These are phyloP conservation scores for Solanum verrucosum DNA, from an alignment of 257 asterid genomes.

Conservation along the genomic window DNA sequence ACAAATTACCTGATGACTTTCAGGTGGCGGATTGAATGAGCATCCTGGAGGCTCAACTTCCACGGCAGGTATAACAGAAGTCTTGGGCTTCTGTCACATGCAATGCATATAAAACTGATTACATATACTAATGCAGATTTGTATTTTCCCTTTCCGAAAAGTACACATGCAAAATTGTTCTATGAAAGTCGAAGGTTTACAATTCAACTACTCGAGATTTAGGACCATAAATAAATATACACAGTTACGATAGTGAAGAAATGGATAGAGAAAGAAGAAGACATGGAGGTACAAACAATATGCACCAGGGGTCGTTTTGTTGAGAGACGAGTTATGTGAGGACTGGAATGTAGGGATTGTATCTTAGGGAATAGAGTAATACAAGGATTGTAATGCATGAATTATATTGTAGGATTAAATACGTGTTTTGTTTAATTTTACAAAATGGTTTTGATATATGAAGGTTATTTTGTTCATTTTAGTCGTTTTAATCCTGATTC, in stretches of 20 bases:
- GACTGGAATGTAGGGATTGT: background rate
- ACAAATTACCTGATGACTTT: constrained; percentile 70
- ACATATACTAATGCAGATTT: background rate
- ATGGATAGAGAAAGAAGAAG: background rate
- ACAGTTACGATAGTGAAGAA: background rate
- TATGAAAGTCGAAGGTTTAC: background rate
- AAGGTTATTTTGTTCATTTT: background rate
- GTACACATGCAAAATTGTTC: background rate
- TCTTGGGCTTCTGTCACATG: constrained; percentile 48
- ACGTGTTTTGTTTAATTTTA: background rate
- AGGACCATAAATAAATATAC: background rate
- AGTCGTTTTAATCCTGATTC: background rate
- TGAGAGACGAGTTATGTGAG: background rate
- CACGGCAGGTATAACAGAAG: constrained; percentile 73
- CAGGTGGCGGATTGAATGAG: constrained; percentile 81
- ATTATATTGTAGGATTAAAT: background rate
- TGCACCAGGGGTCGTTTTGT: background rate
- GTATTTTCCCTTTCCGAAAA: background rate
- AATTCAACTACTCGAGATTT: background rate
- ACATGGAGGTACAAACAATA: background rate
- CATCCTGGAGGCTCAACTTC: constrained; percentile 91
- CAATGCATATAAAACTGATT: background rate
- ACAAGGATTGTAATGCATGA: background rate
- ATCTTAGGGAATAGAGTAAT: background rate
- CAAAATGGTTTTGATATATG: background rate